A percentile compares a stretch with the other conserved stretches of the same genome.
Conservation (phyloP, 176 grass and related monocot species). For the Triticum turgidum region DNA sequence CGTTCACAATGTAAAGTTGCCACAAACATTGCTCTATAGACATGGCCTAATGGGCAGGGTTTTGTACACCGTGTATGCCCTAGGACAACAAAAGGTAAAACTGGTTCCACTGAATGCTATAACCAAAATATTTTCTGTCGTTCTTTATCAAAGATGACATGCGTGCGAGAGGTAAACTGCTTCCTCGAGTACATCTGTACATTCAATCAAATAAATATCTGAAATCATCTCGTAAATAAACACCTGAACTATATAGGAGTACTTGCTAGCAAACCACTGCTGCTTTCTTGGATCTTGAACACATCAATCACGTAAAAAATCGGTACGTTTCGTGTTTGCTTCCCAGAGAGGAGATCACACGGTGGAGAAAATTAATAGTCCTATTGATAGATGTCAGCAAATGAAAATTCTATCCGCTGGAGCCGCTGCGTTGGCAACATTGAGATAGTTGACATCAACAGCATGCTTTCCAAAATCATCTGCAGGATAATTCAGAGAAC, state of each 20-base stretch:
- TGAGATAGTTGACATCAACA: conserved; percentile 82
- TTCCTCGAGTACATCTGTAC: not conserved
- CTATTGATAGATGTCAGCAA: conserved; percentile 33
- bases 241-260: not conserved
- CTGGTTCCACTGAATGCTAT: not conserved
- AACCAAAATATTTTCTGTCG: not conserved
- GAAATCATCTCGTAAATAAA: not conserved
- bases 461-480: conserved; percentile 63
- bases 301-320: not conserved
- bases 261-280: not conserved
- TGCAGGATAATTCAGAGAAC: conserved; percentile 9
- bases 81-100: too few relatives aligned
- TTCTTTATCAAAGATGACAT: not conserved
- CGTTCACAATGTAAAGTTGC: too few relatives aligned
- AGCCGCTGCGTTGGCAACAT: conserved; percentile 42
- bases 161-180: not conserved
- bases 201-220: not conserved
- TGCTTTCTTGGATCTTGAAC: not conserved
- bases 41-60: too few relatives aligned
- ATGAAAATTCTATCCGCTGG: conserved; percentile 61
- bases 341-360: not conserved
- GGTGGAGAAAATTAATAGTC: not conserved
- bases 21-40: too few relatives aligned
- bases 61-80: too few relatives aligned
- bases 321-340: not conserved